These are phyloP conservation scores for Arxiozyma slooffiae DNA, from an alignment of 1,139 yeast species.

Conservation along the genomic window DNA sequence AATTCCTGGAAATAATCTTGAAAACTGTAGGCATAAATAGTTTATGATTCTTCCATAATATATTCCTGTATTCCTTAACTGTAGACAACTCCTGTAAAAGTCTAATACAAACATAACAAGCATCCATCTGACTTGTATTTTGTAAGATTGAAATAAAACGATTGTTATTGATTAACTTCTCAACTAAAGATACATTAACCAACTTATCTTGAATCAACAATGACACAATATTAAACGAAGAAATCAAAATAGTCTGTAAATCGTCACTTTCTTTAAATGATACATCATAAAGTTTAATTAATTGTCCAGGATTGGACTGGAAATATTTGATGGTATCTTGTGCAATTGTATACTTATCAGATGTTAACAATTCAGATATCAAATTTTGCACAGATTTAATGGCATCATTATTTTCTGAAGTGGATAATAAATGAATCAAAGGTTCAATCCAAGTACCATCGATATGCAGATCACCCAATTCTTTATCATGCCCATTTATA, in stretches of 20 bases:
- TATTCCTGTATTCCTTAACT: constrained; percentile 46
- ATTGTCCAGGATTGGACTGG: constrained; percentile 29
- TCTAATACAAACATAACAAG: constrained; percentile 27
- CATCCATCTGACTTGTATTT: constrained; percentile 24
- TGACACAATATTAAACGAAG: constrained; percentile 28
- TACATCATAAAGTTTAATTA: constrained; percentile 29
- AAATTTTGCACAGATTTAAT: constrained; percentile 64
- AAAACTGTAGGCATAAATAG: constrained; percentile 50
- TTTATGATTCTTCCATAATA: constrained; percentile 47
- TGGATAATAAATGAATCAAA: constrained; percentile 24
- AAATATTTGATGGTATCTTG: constrained; percentile 40
- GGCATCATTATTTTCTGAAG: constrained; percentile 41
- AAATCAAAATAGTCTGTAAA: constrained; percentile 22
- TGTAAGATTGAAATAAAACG: constrained; percentile 19
- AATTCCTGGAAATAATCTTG: constrained; percentile 31
- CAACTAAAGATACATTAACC: constrained; percentile 15
- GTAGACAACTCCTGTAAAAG: constrained; percentile 35
- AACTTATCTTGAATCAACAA: constrained; percentile 28
- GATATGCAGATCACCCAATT: constrained; percentile 23
- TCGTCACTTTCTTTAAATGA: constrained; percentile 20
- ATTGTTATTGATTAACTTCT: constrained; percentile 16
- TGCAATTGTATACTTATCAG: constrained; percentile 26
- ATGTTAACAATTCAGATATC: constrained; percentile 47
- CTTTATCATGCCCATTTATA: constrained; percentile 3
- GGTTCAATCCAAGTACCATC: constrained; percentile 18